Percentiles rank a stretch among this genome's conserved stretches.
Conservation (phyloP, 208 protist genomes). For the Wallacemonas collosoma region DNA sequence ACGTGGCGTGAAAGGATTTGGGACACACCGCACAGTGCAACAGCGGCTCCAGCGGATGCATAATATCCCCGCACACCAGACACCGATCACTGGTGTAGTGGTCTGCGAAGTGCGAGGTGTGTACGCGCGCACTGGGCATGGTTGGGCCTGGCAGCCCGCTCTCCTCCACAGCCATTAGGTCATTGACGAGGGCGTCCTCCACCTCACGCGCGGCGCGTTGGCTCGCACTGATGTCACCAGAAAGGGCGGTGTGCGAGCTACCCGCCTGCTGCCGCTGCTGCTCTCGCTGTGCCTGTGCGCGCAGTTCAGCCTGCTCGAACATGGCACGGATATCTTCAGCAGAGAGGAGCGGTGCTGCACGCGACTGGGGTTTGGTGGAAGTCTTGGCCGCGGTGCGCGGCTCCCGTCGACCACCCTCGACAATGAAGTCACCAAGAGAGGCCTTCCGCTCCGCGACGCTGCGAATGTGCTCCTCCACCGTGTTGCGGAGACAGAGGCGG, state of each 20-base stretch:
- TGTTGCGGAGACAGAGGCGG: slow-evolving; percentile 92
- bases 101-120: slow-evolving; percentile 1
- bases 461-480: slow-evolving; percentile 96
- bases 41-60: slow-evolving; percentile 80
- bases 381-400: neutral
- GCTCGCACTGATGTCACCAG: slow-evolving; percentile 6
- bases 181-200: slow-evolving; percentile 55
- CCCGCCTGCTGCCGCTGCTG: neutral
- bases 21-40: slow-evolving; percentile 80
- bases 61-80: slow-evolving; percentile 76
- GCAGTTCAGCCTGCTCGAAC: slow-evolving; percentile 35
- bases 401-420: slow-evolving; percentile 52
- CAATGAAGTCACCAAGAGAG: slow-evolving; percentile 93
- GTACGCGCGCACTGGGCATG: neutral
- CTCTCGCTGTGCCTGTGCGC: slow-evolving; percentile 13
- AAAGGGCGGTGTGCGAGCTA: slow-evolving; percentile 1
- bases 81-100: slow-evolving; percentile 52
- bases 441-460: slow-evolving; percentile 92
- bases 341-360: slow-evolving; percentile 22
- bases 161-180: slow-evolving; percentile 51
- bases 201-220: neutral
- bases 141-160: slow-evolving; percentile 25
- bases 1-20: slow-evolving; percentile 85
- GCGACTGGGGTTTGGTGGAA: neutral
- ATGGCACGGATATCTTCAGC: slow-evolving; percentile 59